Evolutionary conservation across 352 stramenopile species (phyloP).

Genomic region (Phytophthora gonapodyides): DNA sequence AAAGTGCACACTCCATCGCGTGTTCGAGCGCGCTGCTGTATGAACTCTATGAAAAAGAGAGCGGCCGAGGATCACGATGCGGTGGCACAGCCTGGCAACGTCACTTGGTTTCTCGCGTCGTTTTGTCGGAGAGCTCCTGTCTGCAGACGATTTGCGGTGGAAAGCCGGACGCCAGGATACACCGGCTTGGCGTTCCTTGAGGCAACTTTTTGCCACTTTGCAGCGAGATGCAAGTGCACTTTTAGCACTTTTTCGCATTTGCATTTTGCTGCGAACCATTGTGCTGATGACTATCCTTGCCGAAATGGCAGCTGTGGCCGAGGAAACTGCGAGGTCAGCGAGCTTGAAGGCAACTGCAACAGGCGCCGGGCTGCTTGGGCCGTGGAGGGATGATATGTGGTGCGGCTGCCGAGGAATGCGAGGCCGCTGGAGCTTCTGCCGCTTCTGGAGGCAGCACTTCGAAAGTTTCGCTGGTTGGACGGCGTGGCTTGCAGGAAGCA

Average conservation of each 20-base stretch:
- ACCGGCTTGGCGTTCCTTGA: too few species aligned
- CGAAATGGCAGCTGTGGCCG: background rate
- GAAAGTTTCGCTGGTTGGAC: background rate
- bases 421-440: slow-evolving; percentile 8
- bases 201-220: too few species aligned
- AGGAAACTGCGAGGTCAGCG: background rate
- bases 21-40: background rate
- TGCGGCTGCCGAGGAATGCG: slow-evolving; percentile 7
- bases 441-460: background rate
- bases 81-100: too few species aligned
- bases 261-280: background rate
- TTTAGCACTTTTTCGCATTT: too few species aligned
- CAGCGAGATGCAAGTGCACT: too few species aligned
- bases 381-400: slow-evolving; percentile 1
- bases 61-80: too few species aligned
- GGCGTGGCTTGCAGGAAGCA: too few species aligned
- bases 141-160: too few species aligned
- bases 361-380: background rate
- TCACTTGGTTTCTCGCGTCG: too few species aligned
- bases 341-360: slow-evolving; percentile 10
- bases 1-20: slow-evolving; percentile 2
- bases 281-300: slow-evolving; percentile 3
- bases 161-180: too few species aligned
- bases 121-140: too few species aligned
- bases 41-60: too few species aligned